Conservation (phyloP, 2,329 filamentous ascomycete genomes). For the Purpureocillium lavendulum region DNA sequence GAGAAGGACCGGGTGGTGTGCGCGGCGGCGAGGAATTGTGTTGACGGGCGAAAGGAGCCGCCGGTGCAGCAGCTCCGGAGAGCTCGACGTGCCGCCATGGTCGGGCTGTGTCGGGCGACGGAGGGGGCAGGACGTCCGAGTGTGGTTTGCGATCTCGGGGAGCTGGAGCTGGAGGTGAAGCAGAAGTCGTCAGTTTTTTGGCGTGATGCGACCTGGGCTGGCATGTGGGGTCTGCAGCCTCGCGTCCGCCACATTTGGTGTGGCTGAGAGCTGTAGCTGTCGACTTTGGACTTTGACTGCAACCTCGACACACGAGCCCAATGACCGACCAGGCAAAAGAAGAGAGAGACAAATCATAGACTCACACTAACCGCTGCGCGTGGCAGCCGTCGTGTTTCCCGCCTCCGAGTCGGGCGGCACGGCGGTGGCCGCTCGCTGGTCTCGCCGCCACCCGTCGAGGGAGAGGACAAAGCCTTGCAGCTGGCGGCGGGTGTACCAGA, state of each 20-base stretch:
- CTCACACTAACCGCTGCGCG: neutral
- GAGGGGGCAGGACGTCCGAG: no score
- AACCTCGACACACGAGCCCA: no score
- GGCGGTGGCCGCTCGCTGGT: neutral
- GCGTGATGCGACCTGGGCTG: no score
- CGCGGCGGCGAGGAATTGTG: conserved; percentile 5
- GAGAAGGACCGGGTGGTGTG: conserved; percentile 17
- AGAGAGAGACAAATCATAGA: neutral
- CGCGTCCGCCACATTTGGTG: no score
- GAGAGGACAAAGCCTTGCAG: conserved; percentile 20
- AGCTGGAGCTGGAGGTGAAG: neutral
- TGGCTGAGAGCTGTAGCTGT: no score
- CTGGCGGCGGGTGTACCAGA: conserved; percentile 18
- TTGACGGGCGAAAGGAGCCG: conserved; percentile 12
- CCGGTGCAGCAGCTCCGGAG: conserved; percentile 18
- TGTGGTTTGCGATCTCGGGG: no score
- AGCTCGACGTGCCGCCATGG: conserved; percentile 21
- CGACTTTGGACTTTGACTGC: no score
- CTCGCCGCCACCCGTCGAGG: conserved; percentile 12
- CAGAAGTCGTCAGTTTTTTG: neutral
- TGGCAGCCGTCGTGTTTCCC: neutral
- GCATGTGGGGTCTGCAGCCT: no score
- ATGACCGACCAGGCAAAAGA: no score
- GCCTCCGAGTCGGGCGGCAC: neutral
- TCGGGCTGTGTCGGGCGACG: no score